Evolutionary conservation across 306 rosid species (phyloP).

Genomic region (Lupinus albus): DNA sequence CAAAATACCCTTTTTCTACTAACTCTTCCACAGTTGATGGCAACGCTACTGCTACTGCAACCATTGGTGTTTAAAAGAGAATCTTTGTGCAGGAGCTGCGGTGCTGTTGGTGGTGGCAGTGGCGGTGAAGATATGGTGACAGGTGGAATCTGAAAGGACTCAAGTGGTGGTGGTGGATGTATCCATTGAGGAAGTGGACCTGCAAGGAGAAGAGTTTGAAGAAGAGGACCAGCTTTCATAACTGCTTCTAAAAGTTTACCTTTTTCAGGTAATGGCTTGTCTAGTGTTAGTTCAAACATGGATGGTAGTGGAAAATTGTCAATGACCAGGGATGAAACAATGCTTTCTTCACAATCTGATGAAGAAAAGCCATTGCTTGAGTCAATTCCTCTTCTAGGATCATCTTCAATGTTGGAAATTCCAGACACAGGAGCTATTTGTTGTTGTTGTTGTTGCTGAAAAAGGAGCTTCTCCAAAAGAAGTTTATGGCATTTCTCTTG

Average conservation of each 20-base stretch:
- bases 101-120: slow-evolving; percentile 15
- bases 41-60: slow-evolving; percentile 43
- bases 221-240: slow-evolving; percentile 97
- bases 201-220: slow-evolving; percentile 82
- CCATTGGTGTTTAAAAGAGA: slow-evolving; percentile 45
- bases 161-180: slow-evolving; percentile 97
- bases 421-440: slow-evolving; percentile 77
- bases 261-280: slow-evolving; percentile 85
- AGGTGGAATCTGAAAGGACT: slow-evolving; percentile 86
- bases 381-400: slow-evolving; percentile 77
- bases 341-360: slow-evolving; percentile 98
- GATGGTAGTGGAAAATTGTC: slow-evolving; percentile 56
- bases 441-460: slow-evolving; percentile 39
- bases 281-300: slow-evolving; percentile 57
- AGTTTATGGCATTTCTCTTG: slow-evolving; percentile 68
- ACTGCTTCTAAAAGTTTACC: slow-evolving; percentile 96
- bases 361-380: slow-evolving; percentile 77
- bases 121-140: slow-evolving; percentile 69
- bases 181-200: slow-evolving; percentile 99
- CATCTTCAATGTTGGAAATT: slow-evolving; percentile 93
- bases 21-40: slow-evolving; percentile 55
- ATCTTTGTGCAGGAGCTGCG: slow-evolving; percentile 57
- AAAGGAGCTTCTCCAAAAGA: slow-evolving; percentile 59
- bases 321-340: slow-evolving; percentile 82
- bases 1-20: slow-evolving; percentile 66